Percentiles rank a stretch among this genome's conserved stretches.
Conservation (phyloP, 1,284 basidiomycete species). For the Leccinum pachyderme region DNA sequence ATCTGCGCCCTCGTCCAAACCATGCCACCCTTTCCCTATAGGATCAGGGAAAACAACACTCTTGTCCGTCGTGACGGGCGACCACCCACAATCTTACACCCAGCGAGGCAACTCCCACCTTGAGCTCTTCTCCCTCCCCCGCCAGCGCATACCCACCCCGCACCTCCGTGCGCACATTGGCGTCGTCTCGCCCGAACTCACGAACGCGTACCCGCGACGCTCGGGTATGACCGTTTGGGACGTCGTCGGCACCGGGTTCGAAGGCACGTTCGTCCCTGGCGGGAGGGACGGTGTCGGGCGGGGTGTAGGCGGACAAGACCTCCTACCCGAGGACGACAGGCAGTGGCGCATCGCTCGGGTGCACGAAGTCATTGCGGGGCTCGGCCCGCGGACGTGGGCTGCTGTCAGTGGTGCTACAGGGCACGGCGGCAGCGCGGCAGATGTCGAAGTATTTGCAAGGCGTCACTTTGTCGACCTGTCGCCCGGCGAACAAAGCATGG, state of each 20-base stretch:
- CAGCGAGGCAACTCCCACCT: slow-evolving; percentile 64
- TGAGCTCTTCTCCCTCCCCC: slow-evolving; percentile 68
- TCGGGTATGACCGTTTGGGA: slow-evolving; percentile 72
- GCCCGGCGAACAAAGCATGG: slow-evolving; percentile 73
- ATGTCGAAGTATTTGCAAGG: slow-evolving; percentile 41
- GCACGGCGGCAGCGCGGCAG: slow-evolving; percentile 10
- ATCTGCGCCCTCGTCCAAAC: background rate
- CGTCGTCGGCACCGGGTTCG: slow-evolving; percentile 82
- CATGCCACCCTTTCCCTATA: slow-evolving; percentile 29
- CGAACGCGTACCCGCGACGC: slow-evolving; percentile 84
- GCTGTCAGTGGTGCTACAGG: background rate
- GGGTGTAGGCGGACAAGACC: slow-evolving; percentile 28
- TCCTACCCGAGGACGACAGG: slow-evolving; percentile 34
- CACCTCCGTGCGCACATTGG: slow-evolving; percentile 64
- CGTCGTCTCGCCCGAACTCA: slow-evolving; percentile 86
- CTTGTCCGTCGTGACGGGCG: slow-evolving; percentile 88
- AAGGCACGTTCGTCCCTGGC: slow-evolving; percentile 69
- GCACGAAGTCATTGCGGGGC: slow-evolving; percentile 58
- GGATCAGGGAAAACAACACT: slow-evolving; percentile 96
- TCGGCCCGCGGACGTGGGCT: slow-evolving; percentile 58
- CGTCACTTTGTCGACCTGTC: slow-evolving; percentile 60
- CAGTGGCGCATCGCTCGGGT: slow-evolving; percentile 46
- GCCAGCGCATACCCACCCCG: slow-evolving; percentile 59
- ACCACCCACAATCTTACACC: slow-evolving; percentile 92
- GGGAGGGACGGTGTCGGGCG: slow-evolving; percentile 48